Evolutionary conservation across 257 asterid species (phyloP), one percentile per base, ranked within the genome.

Genomic region (Plectranthus barbatus): DNA sequence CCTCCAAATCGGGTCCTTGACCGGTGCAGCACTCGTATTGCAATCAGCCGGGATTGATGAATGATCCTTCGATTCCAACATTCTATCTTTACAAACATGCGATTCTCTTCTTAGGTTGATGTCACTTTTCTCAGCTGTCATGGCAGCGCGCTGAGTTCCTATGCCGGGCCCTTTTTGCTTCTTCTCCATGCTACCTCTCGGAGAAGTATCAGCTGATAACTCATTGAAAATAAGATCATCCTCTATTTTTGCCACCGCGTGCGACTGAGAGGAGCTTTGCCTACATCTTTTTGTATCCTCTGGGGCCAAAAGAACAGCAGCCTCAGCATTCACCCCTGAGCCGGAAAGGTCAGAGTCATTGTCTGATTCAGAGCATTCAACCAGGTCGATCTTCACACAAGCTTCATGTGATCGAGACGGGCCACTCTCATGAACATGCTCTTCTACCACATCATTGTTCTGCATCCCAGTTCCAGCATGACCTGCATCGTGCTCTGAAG

Each of bases 1-100:
- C 94, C 86, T 81, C 94, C 94, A 86, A 69, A 86, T 65, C n/a
- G 81, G 76, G 46, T 50, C 65, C 26, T 45, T 11, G 6, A 71
- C 45, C 15, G 94, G 94, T 68, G 66, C 58, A 11, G 75, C 78
- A 45, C 19, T 53, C 19, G 12, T 68, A 26, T 7, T n/a, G 33
- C 36, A 12, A 37, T 49, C 68, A 58, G 41, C 62, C 37, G n/a
- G n/a, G n/a, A 15, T 14, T 44, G 60, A 23, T 17, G 18, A 54
- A 36, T 7, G n/a, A 15, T 26, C 31, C 2, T 26, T 26, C 2
- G 31, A 1, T 26, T 2, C 31, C 31, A 26, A 26, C 31, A 1
- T 26, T 26, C 19, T 67, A 29, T 56, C 60, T 59, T 49, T 14
- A 18, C 13, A 5, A 36, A 37, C 45, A 46, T 47, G 31, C 21